Evolutionary conservation across 1,284 basidiomycete species (phyloP).

Genomic region (Leucoagaricus sp.): DNA sequence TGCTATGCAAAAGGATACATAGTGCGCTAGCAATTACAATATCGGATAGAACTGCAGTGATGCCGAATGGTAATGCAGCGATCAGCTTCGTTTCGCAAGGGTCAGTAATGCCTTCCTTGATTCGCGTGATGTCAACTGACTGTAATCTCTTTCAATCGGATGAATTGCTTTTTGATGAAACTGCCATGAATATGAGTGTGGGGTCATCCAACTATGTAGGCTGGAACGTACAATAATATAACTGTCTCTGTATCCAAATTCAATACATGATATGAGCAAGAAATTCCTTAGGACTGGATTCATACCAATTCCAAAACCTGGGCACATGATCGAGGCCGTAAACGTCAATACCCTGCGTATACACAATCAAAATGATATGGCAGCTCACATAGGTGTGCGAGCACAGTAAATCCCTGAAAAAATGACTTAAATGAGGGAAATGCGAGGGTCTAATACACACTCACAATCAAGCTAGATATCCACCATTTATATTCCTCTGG

Average conservation of each 20-base stretch:
- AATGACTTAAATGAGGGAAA: neutral
- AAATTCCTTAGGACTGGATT: neutral
- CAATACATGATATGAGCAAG: neutral
- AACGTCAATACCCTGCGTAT: neutral
- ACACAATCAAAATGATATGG: neutral
- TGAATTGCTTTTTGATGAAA: conserved; percentile 34
- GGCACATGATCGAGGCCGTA: neutral
- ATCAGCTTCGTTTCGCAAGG: conserved; percentile 22
- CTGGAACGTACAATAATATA: conserved; percentile 32
- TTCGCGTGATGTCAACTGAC: conserved; percentile 21
- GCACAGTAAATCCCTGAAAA: conserved; percentile 27
- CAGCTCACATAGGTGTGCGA: conserved; percentile 40
- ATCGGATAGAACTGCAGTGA: conserved; percentile 42
- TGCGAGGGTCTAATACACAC: neutral
- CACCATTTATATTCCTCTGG: conserved; percentile 30
- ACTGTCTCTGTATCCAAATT: conserved; percentile 42
- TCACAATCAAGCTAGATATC: conserved; percentile 33
- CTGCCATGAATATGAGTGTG: conserved; percentile 21
- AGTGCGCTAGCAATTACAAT: conserved; percentile 40
- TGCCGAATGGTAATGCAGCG: conserved; percentile 40
- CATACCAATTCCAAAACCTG: conserved; percentile 42
- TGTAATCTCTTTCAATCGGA: conserved; percentile 31
- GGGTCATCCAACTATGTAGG: neutral
- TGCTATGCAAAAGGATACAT: conserved; percentile 38
- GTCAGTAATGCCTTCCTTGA: neutral